Base-by-base conservation (phyloP, 208 protist species). In the Trypanosomatidae sp. region DNA sequence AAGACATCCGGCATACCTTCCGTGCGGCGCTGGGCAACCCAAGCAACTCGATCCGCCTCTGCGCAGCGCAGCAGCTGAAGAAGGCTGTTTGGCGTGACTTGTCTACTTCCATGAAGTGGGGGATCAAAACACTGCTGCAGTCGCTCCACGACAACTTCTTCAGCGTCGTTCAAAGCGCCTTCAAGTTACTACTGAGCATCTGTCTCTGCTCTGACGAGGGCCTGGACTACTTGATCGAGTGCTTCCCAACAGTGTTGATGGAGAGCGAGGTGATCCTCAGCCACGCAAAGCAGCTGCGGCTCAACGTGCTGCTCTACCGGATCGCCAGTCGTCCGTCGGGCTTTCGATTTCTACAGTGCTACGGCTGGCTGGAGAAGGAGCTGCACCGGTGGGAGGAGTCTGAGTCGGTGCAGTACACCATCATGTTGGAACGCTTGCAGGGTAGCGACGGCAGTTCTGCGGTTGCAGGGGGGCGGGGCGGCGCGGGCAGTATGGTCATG, bases 21-120 rank as follows among this genome's bases (percentile, higher is more conserved):
- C 89, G 87, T 25, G 72, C 66, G 33, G 89, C 90, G 30, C 71
- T 97, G 36, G 65, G 69, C 36, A 91, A 93, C 78, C 74, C 82
- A 19, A 83, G 82, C 53, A 85, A 86, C 66, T 62, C 85, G 15
- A 88, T 97, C 53, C 90, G 93, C 8, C 79, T 97, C 60, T 95
- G 91, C 79, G 93, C 91, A 9, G 80, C 82, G 30, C 84, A 74
- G 73, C 90, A 94, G 76, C 81, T 97, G 28, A 82, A 85, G 74
- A 87, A 90, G 62, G 82, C 85, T 8, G 77, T 97, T 9, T 94
- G 91, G 88, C 88, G 90, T 46, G 93, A 95, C 77, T 74, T 97
- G 22, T 92, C 86, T 44, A 94, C 93, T 4, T 92, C 89, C 22
- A 93, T 95, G 90, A 79, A 87, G 73, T 97, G 93, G 91, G 91